phyloP scores from a whole-genome alignment of 768 basidiomycete species.

The Leccinum broughii region DNA sequence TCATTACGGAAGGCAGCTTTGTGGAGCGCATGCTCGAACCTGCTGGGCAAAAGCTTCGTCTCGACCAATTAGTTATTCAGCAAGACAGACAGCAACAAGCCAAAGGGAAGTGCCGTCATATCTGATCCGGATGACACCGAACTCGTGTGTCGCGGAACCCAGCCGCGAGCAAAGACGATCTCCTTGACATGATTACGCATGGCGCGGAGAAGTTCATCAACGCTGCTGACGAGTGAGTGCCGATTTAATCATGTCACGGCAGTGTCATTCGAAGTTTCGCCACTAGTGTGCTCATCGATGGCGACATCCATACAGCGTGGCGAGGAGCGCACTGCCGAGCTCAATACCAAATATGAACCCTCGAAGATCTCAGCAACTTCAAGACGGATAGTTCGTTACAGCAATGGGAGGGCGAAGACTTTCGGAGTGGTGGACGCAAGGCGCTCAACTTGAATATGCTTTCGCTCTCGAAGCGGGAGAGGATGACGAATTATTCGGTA shows the following conservation, averaged over 20 bases:
- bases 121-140: background rate
- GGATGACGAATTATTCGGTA: conserved; percentile 92
- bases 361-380: conserved; percentile 97
- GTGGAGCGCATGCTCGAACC: conserved; percentile 90
- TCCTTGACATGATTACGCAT: conserved; percentile 97
- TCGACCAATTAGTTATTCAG: conserved; percentile 97
- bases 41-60: conserved; percentile 89
- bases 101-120: conserved; percentile 55
- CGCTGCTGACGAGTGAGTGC: conserved; percentile 63
- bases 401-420: conserved; percentile 97
- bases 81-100: conserved; percentile 83
- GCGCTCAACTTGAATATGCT: conserved; percentile 72
- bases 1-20: conserved; percentile 84
- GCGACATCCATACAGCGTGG: conserved; percentile 90
- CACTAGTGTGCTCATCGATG: conserved; percentile 69
- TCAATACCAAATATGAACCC: conserved; percentile 89
- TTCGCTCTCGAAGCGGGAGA: conserved; percentile 89
- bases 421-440: conserved; percentile 75
- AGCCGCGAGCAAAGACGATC: conserved; percentile 94
- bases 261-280: conserved; percentile 1
- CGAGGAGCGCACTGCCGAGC: conserved; percentile 84
- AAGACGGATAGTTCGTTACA: conserved; percentile 90
- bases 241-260: background rate
- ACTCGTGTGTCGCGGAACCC: conserved; percentile 8
- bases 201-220: conserved; percentile 98